Evolutionary conservation across 176 grass and related monocot species (phyloP), one percentile per base, ranked within the genome.

Genomic region (Aechmea fasciata): DNA sequence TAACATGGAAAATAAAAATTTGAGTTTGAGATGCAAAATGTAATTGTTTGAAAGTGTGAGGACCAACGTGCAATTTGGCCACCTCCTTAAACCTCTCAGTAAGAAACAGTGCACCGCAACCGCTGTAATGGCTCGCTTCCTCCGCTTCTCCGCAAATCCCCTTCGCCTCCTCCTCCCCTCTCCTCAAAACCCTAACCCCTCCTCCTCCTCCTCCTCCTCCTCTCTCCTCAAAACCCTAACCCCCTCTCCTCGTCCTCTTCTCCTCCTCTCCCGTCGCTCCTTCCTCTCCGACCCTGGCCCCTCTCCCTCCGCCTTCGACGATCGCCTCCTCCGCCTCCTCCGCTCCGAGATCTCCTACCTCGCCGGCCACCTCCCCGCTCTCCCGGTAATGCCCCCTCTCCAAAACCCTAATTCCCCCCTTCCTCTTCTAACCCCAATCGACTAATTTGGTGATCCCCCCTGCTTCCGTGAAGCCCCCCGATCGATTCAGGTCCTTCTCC

Each of bases 271-370:
- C 3, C 33, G 17, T 47, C 71, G 71, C 24, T 69, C 68, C 10
- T 73, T 80, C 3, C 33, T 75, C 11, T 1, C 79, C 29, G 52
- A 33, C 51, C 17, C 76, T n/a, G 52, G 9, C 2, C 49, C 17
- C 0, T 72, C 22, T 19, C 80, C 67, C 3, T 81, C 83, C 2
- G 85, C 85, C 5, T 69, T 89, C 48, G 85, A 96, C 64, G 71
- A 86, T 1, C 85, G 80, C 57, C 83, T 96, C 9, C 59, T 86
- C 47, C 88, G 83, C 53, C 76, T 91, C 77, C 83, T 96, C 22
- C 83, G 78, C 47, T 76, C 78, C 73, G 92, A 96, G 83, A 96
- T 91, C 76, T 51, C 75, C 50, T 96, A 91, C 70, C 49, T 77
- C 69, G 65, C 83, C 10, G 85, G 89, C 24, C 77, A 71, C 74